Percentiles rank a stretch among this genome's conserved stretches.
phyloP scores from a whole-genome alignment of 805 yeast species.

The Wickerhamiella brachini region DNA sequence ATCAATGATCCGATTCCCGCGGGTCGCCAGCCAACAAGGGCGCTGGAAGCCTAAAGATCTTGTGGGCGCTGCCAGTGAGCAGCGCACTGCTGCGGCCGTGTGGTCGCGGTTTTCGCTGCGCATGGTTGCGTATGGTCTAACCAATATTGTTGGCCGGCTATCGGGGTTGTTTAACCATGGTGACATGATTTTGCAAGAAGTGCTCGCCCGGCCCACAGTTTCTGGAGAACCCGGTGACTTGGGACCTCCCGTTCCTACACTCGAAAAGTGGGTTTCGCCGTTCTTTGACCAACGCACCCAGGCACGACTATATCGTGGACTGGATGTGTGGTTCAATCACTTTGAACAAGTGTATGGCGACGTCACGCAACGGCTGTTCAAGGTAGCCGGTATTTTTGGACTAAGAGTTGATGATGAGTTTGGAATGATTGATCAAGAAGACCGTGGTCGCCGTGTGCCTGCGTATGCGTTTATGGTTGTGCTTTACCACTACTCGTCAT shows the following conservation, averaged over 20 bases:
- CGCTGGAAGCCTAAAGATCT: neutral
- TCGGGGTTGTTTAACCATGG: conserved; percentile 13
- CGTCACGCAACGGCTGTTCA: conserved; percentile 17
- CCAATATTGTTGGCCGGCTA: conserved; percentile 17
- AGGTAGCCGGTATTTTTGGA: conserved; percentile 9
- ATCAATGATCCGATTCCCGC: conserved; percentile 22
- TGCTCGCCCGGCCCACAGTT: conserved; percentile 5
- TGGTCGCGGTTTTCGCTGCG: conserved; percentile 17
- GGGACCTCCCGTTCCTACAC: neutral
- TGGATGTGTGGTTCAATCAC: conserved; percentile 21
- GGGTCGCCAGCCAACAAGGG: conserved; percentile 10
- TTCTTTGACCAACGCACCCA: conserved; percentile 17
- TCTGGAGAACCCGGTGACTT: neutral
- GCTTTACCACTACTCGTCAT: conserved; percentile 20
- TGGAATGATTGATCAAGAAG: conserved; percentile 7
- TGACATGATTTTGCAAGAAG: conserved; percentile 11
- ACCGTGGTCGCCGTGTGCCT: conserved; percentile 11
- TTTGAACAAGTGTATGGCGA: conserved; percentile 19
- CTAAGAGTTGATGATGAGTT: conserved; percentile 13
- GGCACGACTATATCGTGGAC: conserved; percentile 21
- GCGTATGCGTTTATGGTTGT: conserved; percentile 18
- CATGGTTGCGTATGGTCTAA: conserved; percentile 19
- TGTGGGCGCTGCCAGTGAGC: neutral
- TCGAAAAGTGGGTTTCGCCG: conserved; percentile 2
- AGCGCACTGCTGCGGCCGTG: neutral